Conservation (phyloP, 495 filamentous ascomycete species). For the Aspergillus kassunensis region DNA sequence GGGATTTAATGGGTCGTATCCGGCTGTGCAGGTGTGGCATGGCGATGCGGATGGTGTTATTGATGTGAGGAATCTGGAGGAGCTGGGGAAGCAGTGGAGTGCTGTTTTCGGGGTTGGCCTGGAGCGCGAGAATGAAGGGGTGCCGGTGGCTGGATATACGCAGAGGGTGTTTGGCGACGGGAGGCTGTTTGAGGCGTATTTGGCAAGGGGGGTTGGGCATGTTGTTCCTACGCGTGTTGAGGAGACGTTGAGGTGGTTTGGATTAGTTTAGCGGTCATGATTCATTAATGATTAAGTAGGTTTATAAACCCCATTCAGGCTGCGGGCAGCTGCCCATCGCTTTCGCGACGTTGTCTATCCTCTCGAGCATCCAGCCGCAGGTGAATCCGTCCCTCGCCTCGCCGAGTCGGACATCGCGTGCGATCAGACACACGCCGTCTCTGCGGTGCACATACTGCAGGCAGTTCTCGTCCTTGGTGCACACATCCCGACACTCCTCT, state of each 20-base stretch:
- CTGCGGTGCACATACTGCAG: slow-evolving; percentile 35
- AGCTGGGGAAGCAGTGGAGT: slow-evolving; percentile 55
- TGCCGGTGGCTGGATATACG: slow-evolving; percentile 47
- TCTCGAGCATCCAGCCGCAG: slow-evolving; percentile 30
- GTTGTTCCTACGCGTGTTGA: slow-evolving; percentile 26
- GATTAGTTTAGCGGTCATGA: not conserved
- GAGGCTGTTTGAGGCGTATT: slow-evolving; percentile 43
- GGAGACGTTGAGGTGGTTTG: slow-evolving; percentile 11
- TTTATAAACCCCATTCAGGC: not conserved
- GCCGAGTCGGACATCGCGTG: slow-evolving; percentile 19
- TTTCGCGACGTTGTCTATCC: slow-evolving; percentile 22
- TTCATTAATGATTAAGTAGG: not conserved
- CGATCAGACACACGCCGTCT: slow-evolving; percentile 28
- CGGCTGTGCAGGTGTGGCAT: slow-evolving; percentile 53
- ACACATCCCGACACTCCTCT: slow-evolving; percentile 34
- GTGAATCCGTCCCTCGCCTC: slow-evolving; percentile 8
- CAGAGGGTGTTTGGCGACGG: slow-evolving; percentile 35
- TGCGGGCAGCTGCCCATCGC: slow-evolving; percentile 16
- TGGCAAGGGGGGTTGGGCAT: slow-evolving; percentile 47
- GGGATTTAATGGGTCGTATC: slow-evolving; percentile 48
- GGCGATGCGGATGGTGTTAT: slow-evolving; percentile 49
- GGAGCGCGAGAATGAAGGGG: slow-evolving; percentile 29
- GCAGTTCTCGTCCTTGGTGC: slow-evolving; percentile 30
- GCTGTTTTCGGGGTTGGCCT: slow-evolving; percentile 41
- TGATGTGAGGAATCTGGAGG: slow-evolving; percentile 34